A percentile compares a stretch with the other conserved stretches of the same genome.
These are phyloP conservation scores for Aureobasidium sp. DNA, from an alignment of 2,329 filamentous ascomycete species.

Conservation along the genomic window DNA sequence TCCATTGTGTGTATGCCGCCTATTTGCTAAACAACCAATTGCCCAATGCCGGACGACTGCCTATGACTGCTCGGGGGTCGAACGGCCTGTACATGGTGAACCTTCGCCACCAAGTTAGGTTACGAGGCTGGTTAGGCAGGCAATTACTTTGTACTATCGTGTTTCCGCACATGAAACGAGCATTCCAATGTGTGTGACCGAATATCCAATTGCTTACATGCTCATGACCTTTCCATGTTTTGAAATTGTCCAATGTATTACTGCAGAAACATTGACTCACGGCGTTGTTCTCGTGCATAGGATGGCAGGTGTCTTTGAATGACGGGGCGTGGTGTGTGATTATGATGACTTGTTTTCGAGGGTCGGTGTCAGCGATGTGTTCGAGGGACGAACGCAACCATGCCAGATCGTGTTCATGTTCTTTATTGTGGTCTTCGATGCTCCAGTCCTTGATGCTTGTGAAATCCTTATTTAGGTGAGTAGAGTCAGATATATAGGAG, in stretches of 20 bases:
- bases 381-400: conserved; percentile 44
- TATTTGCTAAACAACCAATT: not conserved
- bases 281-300: conserved; percentile 39
- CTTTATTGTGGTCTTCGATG: conserved; percentile 40
- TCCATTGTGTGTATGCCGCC: not conserved
- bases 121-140: conserved; percentile 17
- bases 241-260: conserved; percentile 33
- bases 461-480: conserved; percentile 42
- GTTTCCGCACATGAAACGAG: conserved; percentile 27
- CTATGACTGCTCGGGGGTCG: conserved; percentile 15
- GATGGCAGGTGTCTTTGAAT: conserved; percentile 40
- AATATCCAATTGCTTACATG: conserved; percentile 36
- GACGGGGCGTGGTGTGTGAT: conserved; percentile 53
- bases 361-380: conserved; percentile 4
- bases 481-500: conserved; percentile 40
- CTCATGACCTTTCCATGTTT: conserved; percentile 7
- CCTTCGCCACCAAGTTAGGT: conserved; percentile 24
- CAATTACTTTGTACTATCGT: conserved; percentile 33
- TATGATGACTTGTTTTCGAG: conserved; percentile 26
- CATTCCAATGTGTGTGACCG: conserved; percentile 41
- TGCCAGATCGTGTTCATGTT: conserved; percentile 39
- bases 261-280: conserved; percentile 46
- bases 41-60: not conserved
- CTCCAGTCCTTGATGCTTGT: conserved; percentile 46
- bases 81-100: conserved; percentile 19